phyloP scores from a whole-genome alignment of 805 yeast species.

The Teunomyces lycoperdinae region DNA sequence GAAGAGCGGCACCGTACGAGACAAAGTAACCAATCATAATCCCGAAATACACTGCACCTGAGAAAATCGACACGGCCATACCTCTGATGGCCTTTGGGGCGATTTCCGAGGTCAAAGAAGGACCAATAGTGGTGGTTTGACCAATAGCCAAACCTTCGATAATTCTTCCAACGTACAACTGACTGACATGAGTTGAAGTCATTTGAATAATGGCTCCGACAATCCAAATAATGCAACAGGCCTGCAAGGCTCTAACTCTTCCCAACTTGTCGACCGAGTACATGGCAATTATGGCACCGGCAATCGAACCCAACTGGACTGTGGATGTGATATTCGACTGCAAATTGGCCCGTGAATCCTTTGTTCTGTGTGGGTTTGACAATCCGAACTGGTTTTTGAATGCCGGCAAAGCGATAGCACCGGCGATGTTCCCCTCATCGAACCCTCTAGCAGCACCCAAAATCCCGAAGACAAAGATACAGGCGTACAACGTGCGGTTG shows the following conservation, averaged over 20 bases:
- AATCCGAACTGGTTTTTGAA: slow-evolving; percentile 18
- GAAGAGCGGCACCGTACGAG: slow-evolving; percentile 49
- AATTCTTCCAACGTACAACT: slow-evolving; percentile 22
- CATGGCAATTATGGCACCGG: slow-evolving; percentile 23
- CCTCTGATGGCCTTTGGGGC: slow-evolving; percentile 23
- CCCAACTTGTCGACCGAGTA: slow-evolving; percentile 22
- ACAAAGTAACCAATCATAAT: slow-evolving; percentile 20
- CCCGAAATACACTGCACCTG: slow-evolving; percentile 25
- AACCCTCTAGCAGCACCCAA: slow-evolving; percentile 24
- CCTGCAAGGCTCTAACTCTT: slow-evolving; percentile 20
- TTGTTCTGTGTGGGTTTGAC: slow-evolving; percentile 12
- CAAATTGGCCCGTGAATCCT: slow-evolving; percentile 15
- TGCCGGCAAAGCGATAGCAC: slow-evolving; percentile 17
- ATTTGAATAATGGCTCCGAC: slow-evolving; percentile 19
- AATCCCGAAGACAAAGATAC: slow-evolving; percentile 19
- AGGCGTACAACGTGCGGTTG: slow-evolving; percentile 18
- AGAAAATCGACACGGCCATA: slow-evolving; percentile 20
- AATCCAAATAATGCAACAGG: slow-evolving; percentile 17
- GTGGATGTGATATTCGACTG: slow-evolving; percentile 24
- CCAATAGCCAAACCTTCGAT: slow-evolving; percentile 24
- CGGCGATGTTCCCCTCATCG: slow-evolving; percentile 23
- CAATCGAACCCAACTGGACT: slow-evolving; percentile 23
- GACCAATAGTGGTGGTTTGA: slow-evolving; percentile 24
- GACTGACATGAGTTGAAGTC: slow-evolving; percentile 15
- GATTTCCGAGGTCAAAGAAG: slow-evolving; percentile 20